phyloP scores from a whole-genome alignment of 1,139 yeast species.

The Chernovozyma sophiae-reginae region DNA sequence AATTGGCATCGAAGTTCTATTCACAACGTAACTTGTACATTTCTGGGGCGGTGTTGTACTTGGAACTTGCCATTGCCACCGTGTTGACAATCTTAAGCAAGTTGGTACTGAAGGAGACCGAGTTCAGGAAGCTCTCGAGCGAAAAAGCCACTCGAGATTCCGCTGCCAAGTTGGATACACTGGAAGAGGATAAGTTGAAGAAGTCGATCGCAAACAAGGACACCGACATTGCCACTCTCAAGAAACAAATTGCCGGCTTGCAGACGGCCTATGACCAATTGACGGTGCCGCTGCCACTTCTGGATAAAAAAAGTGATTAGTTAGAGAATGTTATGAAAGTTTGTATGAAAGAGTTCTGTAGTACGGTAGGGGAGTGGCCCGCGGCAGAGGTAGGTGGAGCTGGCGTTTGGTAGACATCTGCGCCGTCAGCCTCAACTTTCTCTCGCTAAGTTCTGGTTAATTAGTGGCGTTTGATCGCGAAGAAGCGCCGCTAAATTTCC shows the following conservation, averaged over 20 bases:
- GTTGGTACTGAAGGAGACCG: slow-evolving; percentile 53
- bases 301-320: slow-evolving; percentile 3
- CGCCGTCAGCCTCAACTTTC: too few relatives aligned
- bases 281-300: slow-evolving; percentile 7
- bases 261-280: slow-evolving; percentile 51
- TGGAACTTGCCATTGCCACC: slow-evolving; percentile 55
- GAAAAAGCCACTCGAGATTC: slow-evolving; percentile 13
- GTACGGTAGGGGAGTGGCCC: too few relatives aligned
- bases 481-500: too few relatives aligned
- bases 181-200: slow-evolving; percentile 34
- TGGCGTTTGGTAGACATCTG: too few relatives aligned
- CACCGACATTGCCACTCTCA: slow-evolving; percentile 45
- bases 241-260: slow-evolving; percentile 51
- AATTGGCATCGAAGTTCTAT: slow-evolving; percentile 55
- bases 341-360: not conserved
- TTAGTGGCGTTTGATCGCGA: too few relatives aligned
- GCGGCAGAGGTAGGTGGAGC: too few relatives aligned
- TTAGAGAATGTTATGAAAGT: not conserved
- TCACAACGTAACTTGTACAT: slow-evolving; percentile 69
- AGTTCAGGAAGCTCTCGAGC: slow-evolving; percentile 25
- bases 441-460: too few relatives aligned
- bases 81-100: slow-evolving; percentile 54
- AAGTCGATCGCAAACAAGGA: slow-evolving; percentile 43
- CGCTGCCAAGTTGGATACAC: slow-evolving; percentile 13
- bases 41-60: slow-evolving; percentile 65